A percentile compares a stretch with the other conserved stretches of the same genome.
These are phyloP conservation scores for Leishmania lainsoni DNA, from an alignment of 208 protist genomes.

Conservation along the genomic window DNA sequence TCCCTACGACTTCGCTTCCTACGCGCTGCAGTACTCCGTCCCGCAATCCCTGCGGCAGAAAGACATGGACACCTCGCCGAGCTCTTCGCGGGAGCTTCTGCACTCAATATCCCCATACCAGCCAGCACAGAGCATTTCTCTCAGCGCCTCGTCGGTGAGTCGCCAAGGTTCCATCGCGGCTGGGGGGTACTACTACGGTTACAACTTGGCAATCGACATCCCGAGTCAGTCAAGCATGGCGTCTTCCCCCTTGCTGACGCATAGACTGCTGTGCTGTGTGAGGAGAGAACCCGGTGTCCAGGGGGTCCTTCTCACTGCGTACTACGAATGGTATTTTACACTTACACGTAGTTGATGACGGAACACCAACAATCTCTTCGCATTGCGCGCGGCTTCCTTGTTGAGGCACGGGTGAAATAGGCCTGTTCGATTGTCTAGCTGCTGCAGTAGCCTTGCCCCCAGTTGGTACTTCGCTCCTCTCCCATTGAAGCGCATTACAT, in stretches of 20 bases:
- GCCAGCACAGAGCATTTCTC: slow-evolving; percentile 10
- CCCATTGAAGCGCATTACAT: background rate
- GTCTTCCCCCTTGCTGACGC: background rate
- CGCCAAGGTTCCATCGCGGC: slow-evolving; percentile 14
- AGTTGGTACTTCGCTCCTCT: background rate
- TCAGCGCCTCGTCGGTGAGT: background rate
- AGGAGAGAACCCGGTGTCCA: background rate
- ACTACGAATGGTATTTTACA: background rate
- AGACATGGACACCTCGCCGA: slow-evolving; percentile 13
- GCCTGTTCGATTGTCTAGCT: background rate
- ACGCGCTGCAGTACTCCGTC: slow-evolving; percentile 21
- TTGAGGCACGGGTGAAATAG: background rate
- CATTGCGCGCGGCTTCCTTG: background rate
- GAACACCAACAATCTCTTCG: background rate
- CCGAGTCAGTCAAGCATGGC: slow-evolving; percentile 15
- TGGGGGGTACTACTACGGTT: slow-evolving; percentile 38
- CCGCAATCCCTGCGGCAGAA: slow-evolving; percentile 15
- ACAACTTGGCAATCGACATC: slow-evolving; percentile 29
- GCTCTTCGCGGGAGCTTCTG: slow-evolving; percentile 8
- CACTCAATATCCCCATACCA: slow-evolving; percentile 8
- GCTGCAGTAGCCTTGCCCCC: background rate
- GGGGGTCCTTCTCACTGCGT: background rate
- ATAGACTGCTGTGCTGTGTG: background rate
- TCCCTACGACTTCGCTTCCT: slow-evolving; percentile 21
- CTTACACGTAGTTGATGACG: background rate